Evolutionary conservation across 2,329 filamentous ascomycete species (phyloP), one percentile per base, ranked within the genome.

Genomic region (Phaeoacremonium minimum): DNA sequence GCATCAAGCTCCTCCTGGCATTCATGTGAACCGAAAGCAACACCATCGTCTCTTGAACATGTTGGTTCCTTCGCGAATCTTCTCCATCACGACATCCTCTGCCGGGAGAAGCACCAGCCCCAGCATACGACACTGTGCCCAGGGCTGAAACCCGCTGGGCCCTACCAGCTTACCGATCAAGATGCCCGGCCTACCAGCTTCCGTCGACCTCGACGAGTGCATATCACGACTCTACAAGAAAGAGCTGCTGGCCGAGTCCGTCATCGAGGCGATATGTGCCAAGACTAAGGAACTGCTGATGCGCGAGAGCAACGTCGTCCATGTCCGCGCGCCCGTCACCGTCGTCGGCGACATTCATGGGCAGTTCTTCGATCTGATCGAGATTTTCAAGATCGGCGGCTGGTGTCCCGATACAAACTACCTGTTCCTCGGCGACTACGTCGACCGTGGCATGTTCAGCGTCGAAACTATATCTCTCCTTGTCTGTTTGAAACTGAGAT

Each of bases 281-380:
- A 98, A 98, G 64, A 93, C 94, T 15, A 98, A 98, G 60, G 93
- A 98, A 71, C 75, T 98, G 51, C 77, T 98, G 50, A 98, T 98
- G 93, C 91, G 94, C 59, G 93, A 98, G 79, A 97, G 91, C 77
- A 98, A 98, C 66, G 93, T 98, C 45, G 93, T 98, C 42, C 93
- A 98, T 62, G 94, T 98, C 45, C 81, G 82, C 51, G 90, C 93
- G 19, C 93, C 93, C 3, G 88, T 98, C 41, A 98, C 93, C 13
- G 93, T 98, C 8, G 93, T 98, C 28, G 93, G 93, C 48, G 93
- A 98, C 61, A 98, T 98, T 49, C 93, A 98, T 63, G 93, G 93
- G 41, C 93, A 98, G 64, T 98, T 98, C 69, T 97, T 91, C 64
- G 93, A 98, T 63, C 80, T 98, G 67, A 93, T 98, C 48, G 93